Evolutionary conservation across 1,284 basidiomycete species (phyloP).

Genomic region (Trichosporon sp.): DNA sequence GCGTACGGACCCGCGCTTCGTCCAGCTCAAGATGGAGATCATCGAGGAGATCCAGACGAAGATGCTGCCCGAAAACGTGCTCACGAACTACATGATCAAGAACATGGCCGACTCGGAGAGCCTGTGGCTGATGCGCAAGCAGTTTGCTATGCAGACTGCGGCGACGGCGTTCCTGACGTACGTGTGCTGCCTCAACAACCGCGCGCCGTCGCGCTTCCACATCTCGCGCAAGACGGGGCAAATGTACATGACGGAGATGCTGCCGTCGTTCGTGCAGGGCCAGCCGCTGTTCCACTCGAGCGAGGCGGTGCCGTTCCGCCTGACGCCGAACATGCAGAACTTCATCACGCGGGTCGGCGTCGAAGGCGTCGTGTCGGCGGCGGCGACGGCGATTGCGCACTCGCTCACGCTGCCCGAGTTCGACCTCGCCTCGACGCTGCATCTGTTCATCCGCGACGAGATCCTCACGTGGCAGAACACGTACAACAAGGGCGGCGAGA

Average conservation of each 20-base stretch:
- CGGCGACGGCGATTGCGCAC: conserved; percentile 85
- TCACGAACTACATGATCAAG: conserved; percentile 81
- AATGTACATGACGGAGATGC: conserved; percentile 83
- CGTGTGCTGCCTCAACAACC: conserved; percentile 75
- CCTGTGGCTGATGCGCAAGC: conserved; percentile 95
- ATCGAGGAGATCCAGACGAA: conserved; percentile 86
- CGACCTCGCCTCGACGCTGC: conserved; percentile 47
- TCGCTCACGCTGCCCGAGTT: conserved; percentile 91
- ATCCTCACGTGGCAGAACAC: conserved; percentile 48
- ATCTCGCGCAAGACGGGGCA: conserved; percentile 82
- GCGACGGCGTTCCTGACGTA: conserved; percentile 90
- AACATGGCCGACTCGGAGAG: conserved; percentile 81
- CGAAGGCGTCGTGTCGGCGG: conserved; percentile 81
- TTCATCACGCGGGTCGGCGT: conserved; percentile 85
- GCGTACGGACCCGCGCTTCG: conserved; percentile 32
- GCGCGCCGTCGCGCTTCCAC: conserved; percentile 80
- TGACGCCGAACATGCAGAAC: conserved; percentile 93
- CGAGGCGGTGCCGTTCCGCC: conserved; percentile 92
- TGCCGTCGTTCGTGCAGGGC: conserved; percentile 60
- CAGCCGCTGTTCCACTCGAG: conserved; percentile 68
- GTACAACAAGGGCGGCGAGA: conserved; percentile 41
- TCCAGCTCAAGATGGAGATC: conserved; percentile 65
- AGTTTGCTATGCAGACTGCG: conserved; percentile 87
- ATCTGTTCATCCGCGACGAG: conserved; percentile 80
- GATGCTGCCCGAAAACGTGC: conserved; percentile 82